Evolutionary conservation across 495 filamentous ascomycete species (phyloP).

Genomic region (Acidiella bohemica): DNA sequence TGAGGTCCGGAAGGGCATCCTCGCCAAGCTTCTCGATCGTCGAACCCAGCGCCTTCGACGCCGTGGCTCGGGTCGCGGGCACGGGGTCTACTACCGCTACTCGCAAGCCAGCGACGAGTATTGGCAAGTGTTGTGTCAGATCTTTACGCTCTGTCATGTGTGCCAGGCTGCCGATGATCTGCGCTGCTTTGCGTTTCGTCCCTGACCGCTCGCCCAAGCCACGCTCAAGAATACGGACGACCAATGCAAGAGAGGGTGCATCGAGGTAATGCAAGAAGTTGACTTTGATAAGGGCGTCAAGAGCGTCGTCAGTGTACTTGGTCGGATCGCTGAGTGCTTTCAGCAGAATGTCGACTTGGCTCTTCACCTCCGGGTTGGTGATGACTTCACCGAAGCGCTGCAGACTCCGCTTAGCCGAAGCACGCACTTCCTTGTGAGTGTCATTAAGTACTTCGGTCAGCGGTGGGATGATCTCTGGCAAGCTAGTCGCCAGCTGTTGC

Average conservation of each 20-base stretch:
- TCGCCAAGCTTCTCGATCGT: conserved; percentile 95
- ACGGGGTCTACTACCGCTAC: conserved; percentile 87
- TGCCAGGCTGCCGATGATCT: conserved; percentile 93
- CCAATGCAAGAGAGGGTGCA: conserved; percentile 83
- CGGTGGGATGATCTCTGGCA: conserved; percentile 93
- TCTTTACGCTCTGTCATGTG: conserved; percentile 96
- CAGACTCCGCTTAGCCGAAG: conserved; percentile 83
- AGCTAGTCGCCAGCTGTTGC: conserved; percentile 75
- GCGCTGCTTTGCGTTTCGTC: conserved; percentile 87
- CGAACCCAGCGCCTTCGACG: conserved; percentile 88
- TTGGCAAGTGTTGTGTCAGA: conserved; percentile 77
- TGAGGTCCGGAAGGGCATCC: conserved; percentile 90
- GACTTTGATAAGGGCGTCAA: conserved; percentile 89
- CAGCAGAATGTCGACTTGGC: conserved; percentile 73
- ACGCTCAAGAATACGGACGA: conserved; percentile 88
- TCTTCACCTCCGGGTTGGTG: conserved; percentile 91
- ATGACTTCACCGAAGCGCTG: conserved; percentile 98
- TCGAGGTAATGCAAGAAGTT: conserved; percentile 94
- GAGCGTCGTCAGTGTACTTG: conserved; percentile 88
- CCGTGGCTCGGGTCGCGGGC: conserved; percentile 89
- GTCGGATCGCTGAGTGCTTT: conserved; percentile 96
- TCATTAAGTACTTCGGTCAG: conserved; percentile 88
- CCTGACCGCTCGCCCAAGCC: conserved; percentile 79
- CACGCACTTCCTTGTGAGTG: conserved; percentile 90
- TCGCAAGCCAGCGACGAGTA: conserved; percentile 81